Evolutionary conservation across 179 eudicot species (phyloP).

Genomic region (Silene coronaria): DNA sequence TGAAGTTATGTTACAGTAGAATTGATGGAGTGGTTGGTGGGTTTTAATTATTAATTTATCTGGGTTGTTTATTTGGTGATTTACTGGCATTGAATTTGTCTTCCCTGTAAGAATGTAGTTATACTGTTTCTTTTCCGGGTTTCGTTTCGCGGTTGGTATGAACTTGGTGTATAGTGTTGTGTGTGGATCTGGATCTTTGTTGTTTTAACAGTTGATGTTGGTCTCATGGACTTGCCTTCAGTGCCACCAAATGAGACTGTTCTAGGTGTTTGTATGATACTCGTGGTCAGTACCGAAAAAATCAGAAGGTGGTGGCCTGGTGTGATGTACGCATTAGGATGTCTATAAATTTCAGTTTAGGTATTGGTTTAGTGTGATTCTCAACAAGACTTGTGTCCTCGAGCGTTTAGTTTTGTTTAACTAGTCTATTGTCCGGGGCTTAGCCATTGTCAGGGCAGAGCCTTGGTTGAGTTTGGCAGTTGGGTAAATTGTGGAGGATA

Average conservation of each 20-base stretch:
- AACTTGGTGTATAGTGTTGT: constrained; percentile 4
- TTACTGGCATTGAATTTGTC: constrained; percentile 13
- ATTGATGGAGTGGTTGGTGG: constrained; percentile 4
- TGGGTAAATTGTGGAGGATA: background rate
- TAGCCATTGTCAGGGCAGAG: background rate
- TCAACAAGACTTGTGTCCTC: background rate
- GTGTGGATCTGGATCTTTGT: constrained; percentile 10
- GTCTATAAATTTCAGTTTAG: background rate
- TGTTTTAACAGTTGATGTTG: constrained; percentile 9
- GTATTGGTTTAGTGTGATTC: background rate
- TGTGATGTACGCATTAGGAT: background rate
- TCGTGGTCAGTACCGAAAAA: background rate
- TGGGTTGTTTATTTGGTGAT: constrained; percentile 15
- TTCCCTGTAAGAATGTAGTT: background rate
- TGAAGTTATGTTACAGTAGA: background rate
- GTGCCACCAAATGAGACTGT: background rate
- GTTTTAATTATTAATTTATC: background rate
- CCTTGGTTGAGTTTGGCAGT: background rate
- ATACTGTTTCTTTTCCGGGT: background rate
- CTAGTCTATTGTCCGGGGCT: background rate
- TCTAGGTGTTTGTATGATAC: background rate
- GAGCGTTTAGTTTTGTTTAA: background rate
- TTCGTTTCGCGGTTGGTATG: background rate
- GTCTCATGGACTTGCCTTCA: background rate
- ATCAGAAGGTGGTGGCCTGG: background rate